phyloP scores from a whole-genome alignment of 768 basidiomycete genomes.

The Kwoniella newhampshirensis region DNA sequence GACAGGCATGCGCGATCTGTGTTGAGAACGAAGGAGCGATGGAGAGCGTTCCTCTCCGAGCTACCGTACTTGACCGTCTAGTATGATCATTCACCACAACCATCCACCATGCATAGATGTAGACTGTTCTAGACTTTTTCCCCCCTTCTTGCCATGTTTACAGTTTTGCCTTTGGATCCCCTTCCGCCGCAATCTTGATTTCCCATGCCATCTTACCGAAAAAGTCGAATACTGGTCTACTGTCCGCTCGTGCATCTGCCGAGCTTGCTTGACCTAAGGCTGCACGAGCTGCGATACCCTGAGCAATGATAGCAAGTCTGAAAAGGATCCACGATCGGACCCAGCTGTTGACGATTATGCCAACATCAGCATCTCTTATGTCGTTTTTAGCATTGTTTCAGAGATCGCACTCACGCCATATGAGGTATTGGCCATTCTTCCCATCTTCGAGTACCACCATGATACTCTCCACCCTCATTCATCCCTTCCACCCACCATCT shows the following conservation, averaged over 20 bases:
- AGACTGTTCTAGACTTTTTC: not conserved
- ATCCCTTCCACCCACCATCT: slow-evolving; percentile 64
- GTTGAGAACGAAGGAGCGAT: slow-evolving; percentile 51
- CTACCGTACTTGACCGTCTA: not conserved
- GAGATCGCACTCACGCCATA: slow-evolving; percentile 78
- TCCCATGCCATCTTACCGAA: slow-evolving; percentile 66
- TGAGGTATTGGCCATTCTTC: slow-evolving; percentile 68
- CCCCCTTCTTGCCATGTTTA: slow-evolving; percentile 8
- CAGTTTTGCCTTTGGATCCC: slow-evolving; percentile 35
- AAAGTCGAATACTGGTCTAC: slow-evolving; percentile 53
- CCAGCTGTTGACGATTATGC: slow-evolving; percentile 15
- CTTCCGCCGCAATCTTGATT: slow-evolving; percentile 49
- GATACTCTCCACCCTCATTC: slow-evolving; percentile 35
- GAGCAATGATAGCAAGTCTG: slow-evolving; percentile 72
- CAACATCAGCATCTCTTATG: not conserved
- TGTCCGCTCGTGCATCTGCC: slow-evolving; percentile 62
- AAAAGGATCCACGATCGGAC: slow-evolving; percentile 36
- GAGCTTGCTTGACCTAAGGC: slow-evolving; percentile 87
- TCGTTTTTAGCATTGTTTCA: slow-evolving; percentile 75
- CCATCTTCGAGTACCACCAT: slow-evolving; percentile 9
- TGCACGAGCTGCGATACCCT: slow-evolving; percentile 85
- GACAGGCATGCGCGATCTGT: slow-evolving; percentile 52
- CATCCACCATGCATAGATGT: not conserved
- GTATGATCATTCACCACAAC: not conserved
- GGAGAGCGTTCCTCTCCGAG: slow-evolving; percentile 35